These are phyloP conservation scores for Saccharomyces pastorianus DNA, from an alignment of 1,139 yeast genomes.

Conservation along the genomic window DNA sequence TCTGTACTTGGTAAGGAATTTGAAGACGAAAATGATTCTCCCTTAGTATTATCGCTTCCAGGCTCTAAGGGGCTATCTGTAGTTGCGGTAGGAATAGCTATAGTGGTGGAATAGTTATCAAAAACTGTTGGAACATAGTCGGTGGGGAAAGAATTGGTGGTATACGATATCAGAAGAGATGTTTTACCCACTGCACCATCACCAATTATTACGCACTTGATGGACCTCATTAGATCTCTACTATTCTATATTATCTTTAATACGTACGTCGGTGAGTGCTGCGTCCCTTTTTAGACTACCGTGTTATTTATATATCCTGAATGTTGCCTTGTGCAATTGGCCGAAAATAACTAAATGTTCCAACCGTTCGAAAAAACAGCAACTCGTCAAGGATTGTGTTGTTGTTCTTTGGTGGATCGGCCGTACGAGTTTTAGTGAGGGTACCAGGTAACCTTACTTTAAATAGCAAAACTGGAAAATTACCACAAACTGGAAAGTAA, in stretches of 20 bases:
- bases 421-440: background rate
- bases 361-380: background rate
- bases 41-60: conserved; percentile 62
- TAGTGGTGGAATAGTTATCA: conserved; percentile 78
- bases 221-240: conserved; percentile 59
- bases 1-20: conserved; percentile 20
- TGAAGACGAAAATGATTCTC: background rate
- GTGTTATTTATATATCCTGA: background rate
- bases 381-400: background rate
- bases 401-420: background rate
- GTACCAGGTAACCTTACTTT: background rate
- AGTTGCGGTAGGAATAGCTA: conserved; percentile 3
- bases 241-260: background rate
- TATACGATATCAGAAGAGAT: conserved; percentile 78
- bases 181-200: conserved; percentile 97
- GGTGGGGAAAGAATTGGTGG: conserved; percentile 89
- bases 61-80: conserved; percentile 76
- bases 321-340: background rate
- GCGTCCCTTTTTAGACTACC: no score
- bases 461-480: background rate
- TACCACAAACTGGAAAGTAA: background rate
- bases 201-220: conserved; percentile 92
- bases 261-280: background rate
- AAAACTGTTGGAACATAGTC: conserved; percentile 93
- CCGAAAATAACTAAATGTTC: background rate